Percentiles rank a stretch among this genome's conserved stretches.
Evolutionary conservation across 140 eudicot species (phyloP).

Genomic region (Artemisia princeps): DNA sequence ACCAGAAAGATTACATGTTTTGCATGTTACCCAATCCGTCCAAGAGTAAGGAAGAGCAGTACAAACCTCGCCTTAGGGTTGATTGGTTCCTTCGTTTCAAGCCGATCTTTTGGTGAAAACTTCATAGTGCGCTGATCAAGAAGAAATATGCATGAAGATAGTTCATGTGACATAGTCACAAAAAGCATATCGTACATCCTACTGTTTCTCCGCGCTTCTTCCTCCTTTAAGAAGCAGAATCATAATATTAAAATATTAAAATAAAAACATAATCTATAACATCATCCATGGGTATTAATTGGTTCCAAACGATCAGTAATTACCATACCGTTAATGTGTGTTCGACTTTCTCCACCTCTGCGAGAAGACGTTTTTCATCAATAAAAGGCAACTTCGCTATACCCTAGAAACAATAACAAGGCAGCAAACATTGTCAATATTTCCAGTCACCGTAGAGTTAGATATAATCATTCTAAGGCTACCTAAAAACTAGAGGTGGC

Average conservation of each 20-base stretch:
- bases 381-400: constrained; percentile 82
- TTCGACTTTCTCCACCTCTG: constrained; percentile 73
- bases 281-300: neutral
- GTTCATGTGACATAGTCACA: constrained; percentile 51
- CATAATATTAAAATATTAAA: neutral
- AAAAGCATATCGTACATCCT: constrained; percentile 68
- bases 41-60: neutral
- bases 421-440: constrained; percentile 1
- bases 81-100: constrained; percentile 37
- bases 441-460: neutral
- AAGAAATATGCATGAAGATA: constrained; percentile 60
- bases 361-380: constrained; percentile 84
- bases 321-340: constrained; percentile 71
- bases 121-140: constrained; percentile 51
- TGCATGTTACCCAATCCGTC: neutral
- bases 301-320: neutral
- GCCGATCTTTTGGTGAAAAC: constrained; percentile 34
- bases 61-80: constrained; percentile 67
- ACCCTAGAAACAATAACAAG: constrained; percentile 43
- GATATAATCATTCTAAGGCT: neutral
- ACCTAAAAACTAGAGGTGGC: neutral
- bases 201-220: constrained; percentile 79
- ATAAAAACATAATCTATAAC: constrained; percentile 3
- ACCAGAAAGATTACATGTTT: neutral
- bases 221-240: constrained; percentile 44